Evolutionary conservation across 345 rosid genomes (phyloP).

Genomic region (Citrus sp.): DNA sequence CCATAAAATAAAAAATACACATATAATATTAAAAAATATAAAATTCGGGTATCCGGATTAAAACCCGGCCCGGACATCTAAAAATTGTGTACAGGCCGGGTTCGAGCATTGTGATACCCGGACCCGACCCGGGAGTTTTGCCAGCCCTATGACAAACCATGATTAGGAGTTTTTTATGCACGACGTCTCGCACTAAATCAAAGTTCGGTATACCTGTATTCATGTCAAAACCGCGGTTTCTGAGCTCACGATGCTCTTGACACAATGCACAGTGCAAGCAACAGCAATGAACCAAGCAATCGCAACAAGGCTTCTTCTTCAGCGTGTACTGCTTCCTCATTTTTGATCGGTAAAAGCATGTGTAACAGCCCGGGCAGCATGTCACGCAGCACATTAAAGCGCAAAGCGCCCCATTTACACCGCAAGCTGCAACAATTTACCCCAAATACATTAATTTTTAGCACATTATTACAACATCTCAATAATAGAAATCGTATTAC

Average conservation of each 20-base stretch:
- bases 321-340: constrained; percentile 37
- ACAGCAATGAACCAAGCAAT: constrained; percentile 32
- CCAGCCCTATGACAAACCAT: too few species aligned
- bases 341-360: constrained; percentile 39
- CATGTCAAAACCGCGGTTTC: constrained; percentile 27
- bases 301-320: constrained; percentile 22
- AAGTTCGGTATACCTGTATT: constrained; percentile 17
- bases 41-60: accelerated
- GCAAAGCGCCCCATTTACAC: constrained; percentile 38
- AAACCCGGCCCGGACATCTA: too few species aligned
- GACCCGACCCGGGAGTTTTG: too few species aligned
- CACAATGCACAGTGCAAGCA: constrained; percentile 38
- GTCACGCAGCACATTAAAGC: constrained; percentile 23
- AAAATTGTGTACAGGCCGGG: too few species aligned
- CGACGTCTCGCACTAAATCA: too few species aligned
- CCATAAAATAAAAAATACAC: too few species aligned
- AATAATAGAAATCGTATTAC: too few species aligned
- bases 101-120: too few species aligned
- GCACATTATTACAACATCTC: too few species aligned
- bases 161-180: too few species aligned
- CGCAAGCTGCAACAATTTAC: constrained; percentile 29
- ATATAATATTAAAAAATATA: too few species aligned
- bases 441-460: too few species aligned
- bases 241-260: constrained; percentile 45
- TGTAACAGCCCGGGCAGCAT: constrained; percentile 26